A percentile compares a stretch with the other conserved stretches of the same genome.
Evolutionary conservation across 148 eudicot species (phyloP).

Genomic region (Rhododendron williamsianum): DNA sequence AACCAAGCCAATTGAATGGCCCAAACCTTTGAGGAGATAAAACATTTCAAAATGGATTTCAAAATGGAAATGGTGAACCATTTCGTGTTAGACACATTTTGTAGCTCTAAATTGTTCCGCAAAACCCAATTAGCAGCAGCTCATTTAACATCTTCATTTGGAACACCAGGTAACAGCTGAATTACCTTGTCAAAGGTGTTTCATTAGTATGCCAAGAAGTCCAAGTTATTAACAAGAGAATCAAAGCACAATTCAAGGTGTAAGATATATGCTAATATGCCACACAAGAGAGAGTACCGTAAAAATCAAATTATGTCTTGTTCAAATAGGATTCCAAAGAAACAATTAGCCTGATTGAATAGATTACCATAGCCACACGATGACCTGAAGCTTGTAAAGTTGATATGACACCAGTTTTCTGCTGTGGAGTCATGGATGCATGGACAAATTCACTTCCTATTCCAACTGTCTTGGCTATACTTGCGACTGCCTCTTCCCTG

Average conservation of each 20-base stretch:
- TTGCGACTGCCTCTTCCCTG: conserved; percentile 94
- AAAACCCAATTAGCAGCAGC: conserved; percentile 7
- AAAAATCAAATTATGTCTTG: background rate
- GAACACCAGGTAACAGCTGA: background rate
- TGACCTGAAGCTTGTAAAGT: conserved; percentile 64
- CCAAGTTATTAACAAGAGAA: background rate
- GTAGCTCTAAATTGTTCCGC: background rate
- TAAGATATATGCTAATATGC: background rate
- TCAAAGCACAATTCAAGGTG: background rate
- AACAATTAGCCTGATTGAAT: background rate
- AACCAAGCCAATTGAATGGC: background rate
- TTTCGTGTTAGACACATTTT: too few species aligned
- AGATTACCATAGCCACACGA: conserved; percentile 76
- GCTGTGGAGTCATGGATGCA: conserved; percentile 70
- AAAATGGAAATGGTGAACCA: background rate
- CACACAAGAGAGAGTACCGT: background rate
- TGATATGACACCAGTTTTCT: conserved; percentile 71
- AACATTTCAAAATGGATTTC: conserved; percentile 1
- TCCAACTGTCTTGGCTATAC: conserved; percentile 64
- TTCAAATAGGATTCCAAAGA: conserved; percentile 4
- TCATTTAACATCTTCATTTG: background rate
- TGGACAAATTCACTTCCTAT: conserved; percentile 55
- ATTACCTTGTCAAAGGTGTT: background rate
- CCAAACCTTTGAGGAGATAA: background rate
- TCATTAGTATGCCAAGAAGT: background rate